These are phyloP conservation scores for Piloderma croceum DNA, from an alignment of 768 basidiomycete species.

Conservation along the genomic window DNA sequence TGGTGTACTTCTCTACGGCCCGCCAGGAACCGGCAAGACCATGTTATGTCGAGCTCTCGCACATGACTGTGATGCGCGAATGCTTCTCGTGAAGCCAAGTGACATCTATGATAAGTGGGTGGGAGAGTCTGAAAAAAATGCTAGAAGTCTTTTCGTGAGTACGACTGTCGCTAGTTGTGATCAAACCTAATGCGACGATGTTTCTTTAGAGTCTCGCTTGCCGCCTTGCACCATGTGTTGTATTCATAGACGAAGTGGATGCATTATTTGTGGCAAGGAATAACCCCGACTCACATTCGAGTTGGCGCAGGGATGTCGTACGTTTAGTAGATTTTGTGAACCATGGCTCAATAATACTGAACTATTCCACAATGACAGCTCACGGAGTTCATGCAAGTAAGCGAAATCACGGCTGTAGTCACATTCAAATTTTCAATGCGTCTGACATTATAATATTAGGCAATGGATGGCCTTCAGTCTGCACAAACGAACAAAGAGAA, in stretches of 20 bases:
- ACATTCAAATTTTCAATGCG: no score
- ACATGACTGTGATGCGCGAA: conserved; percentile 10
- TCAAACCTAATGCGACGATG: not conserved
- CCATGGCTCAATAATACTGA: no score
- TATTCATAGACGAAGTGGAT: not conserved
- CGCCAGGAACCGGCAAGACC: conserved; percentile 48
- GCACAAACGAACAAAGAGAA: conserved; percentile 12
- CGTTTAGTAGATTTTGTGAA: conserved; percentile 1
- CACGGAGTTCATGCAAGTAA: conserved; percentile 12
- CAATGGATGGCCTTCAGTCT: conserved; percentile 17
- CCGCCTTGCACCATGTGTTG: not conserved
- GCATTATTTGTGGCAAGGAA: conserved; percentile 3
- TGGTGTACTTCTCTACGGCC: conserved; percentile 51
- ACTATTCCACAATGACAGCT: conserved; percentile 5
- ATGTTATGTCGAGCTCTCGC: conserved; percentile 51
- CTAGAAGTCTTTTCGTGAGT: conserved; percentile 9
- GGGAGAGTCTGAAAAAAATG: conserved; percentile 4
- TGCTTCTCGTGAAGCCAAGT: conserved; percentile 15
- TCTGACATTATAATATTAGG: no score
- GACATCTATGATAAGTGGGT: conserved; percentile 11
- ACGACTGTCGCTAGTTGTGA: conserved; percentile 12
- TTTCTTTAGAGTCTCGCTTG: not conserved
- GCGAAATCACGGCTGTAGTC: conserved; percentile 2
- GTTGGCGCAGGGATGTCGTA: not conserved
- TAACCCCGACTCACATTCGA: not conserved